Evolutionary conservation across 2,329 filamentous ascomycete genomes (phyloP), one percentile per base, ranked within the genome.

Genomic region (Monilinia polystroma): DNA sequence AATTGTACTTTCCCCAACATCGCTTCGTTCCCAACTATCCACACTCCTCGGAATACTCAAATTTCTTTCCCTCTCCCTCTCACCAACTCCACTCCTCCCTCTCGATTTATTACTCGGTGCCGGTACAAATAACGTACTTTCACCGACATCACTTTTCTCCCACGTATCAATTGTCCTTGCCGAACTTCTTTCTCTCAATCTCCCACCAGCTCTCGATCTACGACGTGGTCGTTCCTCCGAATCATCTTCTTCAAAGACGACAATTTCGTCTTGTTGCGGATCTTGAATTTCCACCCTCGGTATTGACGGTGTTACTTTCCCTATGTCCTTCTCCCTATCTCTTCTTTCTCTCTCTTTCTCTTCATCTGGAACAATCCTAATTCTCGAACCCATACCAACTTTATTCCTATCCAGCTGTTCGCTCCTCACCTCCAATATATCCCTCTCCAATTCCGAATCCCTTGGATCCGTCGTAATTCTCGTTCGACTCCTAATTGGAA

Each of bases 391-490:
- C 26, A 23, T 54, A 18, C 23, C 23, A 29, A 38, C 41, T 62
- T 53, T 20, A 38, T 60, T 59, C 58, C 45, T 51, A 54, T 52
- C 49, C 57, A 43, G 16, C 53, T 32, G 52, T 47, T 52, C n/a
- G n/a, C 57, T 45, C 29, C 63, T 57, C 51, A 62, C 49, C 67
- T 68, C 66, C 43, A 6, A 58, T 29, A 60, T 60, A 38, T 60
- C 58, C 5, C 43, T 58, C n/a, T 49, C 53, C 12, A 65, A 41
- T n/a, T 52, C 45, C 32, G 14, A 12, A 32, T 66, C 55, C 7
- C 32, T 60, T 32, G 54, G 43, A 38, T 66, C 63, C 20, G 14
- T 54, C 41, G 29, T 18, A 14, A 60, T 18, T 6, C n/a, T 66
- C 23, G n/a, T 54, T 20, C 49, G 32, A 43, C 59, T 54, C 49